A percentile compares a stretch with the other conserved stretches of the same genome.
These are phyloP conservation scores for Bipolaris oryzae DNA, from an alignment of 2,329 filamentous ascomycete species.

Conservation along the genomic window DNA sequence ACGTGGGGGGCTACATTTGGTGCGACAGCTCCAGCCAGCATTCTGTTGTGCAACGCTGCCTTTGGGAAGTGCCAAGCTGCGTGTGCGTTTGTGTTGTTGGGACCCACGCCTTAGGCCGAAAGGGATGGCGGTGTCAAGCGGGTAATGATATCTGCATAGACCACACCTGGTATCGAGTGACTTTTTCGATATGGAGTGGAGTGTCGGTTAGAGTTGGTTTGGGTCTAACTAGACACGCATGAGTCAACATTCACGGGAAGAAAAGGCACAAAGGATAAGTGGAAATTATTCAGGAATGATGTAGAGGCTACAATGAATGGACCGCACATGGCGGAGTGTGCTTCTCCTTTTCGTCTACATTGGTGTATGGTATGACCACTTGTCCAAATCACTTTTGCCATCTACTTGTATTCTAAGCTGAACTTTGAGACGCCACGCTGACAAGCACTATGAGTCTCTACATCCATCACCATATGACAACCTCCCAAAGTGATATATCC, in stretches of 20 bases:
- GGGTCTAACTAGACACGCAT: neutral
- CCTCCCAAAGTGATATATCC: neutral
- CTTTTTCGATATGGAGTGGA: neutral
- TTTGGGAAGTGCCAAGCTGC: constrained; percentile 55
- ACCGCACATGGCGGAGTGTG: neutral
- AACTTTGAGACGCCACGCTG: constrained; percentile 4
- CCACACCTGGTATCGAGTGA: too few species aligned
- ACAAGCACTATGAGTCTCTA: neutral
- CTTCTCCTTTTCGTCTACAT: neutral
- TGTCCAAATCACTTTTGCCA: neutral
- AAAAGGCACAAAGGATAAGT: neutral
- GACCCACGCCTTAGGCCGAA: constrained; percentile 38
- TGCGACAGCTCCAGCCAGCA: constrained; percentile 48
- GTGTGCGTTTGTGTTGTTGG: constrained; percentile 49
- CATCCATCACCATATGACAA: neutral
- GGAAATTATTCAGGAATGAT: neutral
- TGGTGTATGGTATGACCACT: neutral
- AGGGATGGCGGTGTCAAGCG: too few species aligned
- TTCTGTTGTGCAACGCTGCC: constrained; percentile 54
- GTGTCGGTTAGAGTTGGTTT: neutral
- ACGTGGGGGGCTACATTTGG: constrained; percentile 52
- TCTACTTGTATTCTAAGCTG: neutral
- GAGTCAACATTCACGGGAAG: neutral
- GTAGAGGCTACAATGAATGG: neutral
- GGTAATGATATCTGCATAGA: neutral